Evolutionary conservation across 129 eudicot genomes (phyloP).

Genomic region (Solidago caesia): DNA sequence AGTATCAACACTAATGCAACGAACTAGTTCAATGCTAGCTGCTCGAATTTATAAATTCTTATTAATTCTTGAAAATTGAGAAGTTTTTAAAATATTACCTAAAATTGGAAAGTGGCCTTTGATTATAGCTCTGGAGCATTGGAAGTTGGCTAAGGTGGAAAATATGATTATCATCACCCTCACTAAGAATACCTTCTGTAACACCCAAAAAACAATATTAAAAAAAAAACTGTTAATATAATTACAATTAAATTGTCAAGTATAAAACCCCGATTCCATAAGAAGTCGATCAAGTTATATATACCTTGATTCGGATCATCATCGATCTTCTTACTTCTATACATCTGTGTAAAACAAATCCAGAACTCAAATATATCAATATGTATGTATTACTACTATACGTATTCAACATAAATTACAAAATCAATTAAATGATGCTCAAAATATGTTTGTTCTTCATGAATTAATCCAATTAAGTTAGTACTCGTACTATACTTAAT

Average conservation of each 20-base stretch:
- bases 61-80: neutral
- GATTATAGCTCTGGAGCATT: slow-evolving; percentile 64
- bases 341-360: slow-evolving; percentile 54
- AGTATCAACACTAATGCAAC: neutral
- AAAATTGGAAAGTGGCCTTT: slow-evolving; percentile 49
- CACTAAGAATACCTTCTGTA: slow-evolving; percentile 51
- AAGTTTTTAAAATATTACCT: slow-evolving; percentile 39
- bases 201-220: slow-evolving; percentile 17
- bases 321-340: slow-evolving; percentile 86
- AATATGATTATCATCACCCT: slow-evolving; percentile 65
- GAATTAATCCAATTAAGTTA: neutral
- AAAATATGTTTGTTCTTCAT: neutral
- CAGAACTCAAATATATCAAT: neutral
- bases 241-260: neutral
- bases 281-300: neutral
- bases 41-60: neutral
- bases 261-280: slow-evolving; percentile 10
- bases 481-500: neutral
- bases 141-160: slow-evolving; percentile 84
- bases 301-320: slow-evolving; percentile 78
- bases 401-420: neutral
- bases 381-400: neutral
- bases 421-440: neutral
- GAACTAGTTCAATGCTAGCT: neutral
- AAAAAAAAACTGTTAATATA: neutral